These are phyloP conservation scores for Phytophthora lateralis DNA, from an alignment of 352 stramenopile species.

Conservation along the genomic window DNA sequence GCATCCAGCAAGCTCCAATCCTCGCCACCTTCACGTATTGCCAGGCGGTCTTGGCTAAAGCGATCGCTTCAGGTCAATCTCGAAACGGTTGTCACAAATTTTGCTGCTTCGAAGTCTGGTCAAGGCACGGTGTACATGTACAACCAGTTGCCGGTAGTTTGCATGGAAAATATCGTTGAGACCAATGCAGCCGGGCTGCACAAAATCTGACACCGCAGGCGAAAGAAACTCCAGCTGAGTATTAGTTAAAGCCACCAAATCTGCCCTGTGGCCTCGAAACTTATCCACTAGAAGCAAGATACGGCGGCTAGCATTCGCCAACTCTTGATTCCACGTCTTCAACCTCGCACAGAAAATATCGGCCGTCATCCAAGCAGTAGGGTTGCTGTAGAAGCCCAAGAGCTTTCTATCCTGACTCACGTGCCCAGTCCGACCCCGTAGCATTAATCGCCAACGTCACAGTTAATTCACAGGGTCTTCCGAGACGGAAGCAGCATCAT, in stretches of 20 bases:
- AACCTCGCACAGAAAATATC: constrained; percentile 17
- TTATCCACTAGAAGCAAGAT: constrained; percentile 17
- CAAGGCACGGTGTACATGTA: constrained; percentile 4
- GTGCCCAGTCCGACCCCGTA: constrained; percentile 15
- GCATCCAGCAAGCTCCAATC: neutral
- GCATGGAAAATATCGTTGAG: constrained; percentile 1
- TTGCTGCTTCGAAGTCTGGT: neutral
- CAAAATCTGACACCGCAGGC: constrained; percentile 5
- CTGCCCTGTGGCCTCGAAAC: constrained; percentile 11
- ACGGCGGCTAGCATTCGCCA: constrained; percentile 3
- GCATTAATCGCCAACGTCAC: constrained; percentile 21
- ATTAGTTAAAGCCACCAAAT: constrained; percentile 7
- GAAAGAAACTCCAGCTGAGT: constrained; percentile 21
- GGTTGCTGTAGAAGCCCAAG: constrained; percentile 7
- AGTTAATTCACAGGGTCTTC: constrained; percentile 10
- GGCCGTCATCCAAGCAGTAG: constrained; percentile 14
- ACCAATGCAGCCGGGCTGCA: constrained; percentile 10
- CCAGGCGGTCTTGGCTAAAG: constrained; percentile 1
- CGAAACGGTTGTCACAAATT: constrained; percentile 1
- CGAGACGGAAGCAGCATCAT: neutral
- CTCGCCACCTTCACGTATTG: neutral
- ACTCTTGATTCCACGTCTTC: constrained; percentile 11
- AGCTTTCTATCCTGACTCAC: neutral
- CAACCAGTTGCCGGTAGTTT: neutral
- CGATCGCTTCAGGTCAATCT: constrained; percentile 2